These are phyloP conservation scores for Aegilops speltoides DNA, from an alignment of 176 grass and related monocot species.

Conservation along the genomic window DNA sequence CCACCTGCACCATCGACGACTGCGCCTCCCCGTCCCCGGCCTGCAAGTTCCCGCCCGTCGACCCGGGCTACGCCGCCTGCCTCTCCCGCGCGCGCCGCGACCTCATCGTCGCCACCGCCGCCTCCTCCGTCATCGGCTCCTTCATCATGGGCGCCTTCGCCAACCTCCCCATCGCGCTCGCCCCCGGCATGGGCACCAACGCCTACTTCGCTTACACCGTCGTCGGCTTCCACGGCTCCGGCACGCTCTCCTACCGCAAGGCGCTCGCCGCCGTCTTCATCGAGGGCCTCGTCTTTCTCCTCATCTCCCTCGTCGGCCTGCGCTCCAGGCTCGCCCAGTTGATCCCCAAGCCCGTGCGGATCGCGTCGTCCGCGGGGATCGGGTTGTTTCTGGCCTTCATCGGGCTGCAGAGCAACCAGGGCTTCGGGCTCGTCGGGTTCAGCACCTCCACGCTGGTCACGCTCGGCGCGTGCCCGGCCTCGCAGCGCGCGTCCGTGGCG, in stretches of 20 bases:
- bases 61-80: conserved; percentile 67
- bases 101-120: conserved; percentile 84
- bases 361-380: conserved; percentile 70
- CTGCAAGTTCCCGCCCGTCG: conserved; percentile 81
- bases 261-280: conserved; percentile 80
- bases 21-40: conserved; percentile 33
- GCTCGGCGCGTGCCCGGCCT: conserved; percentile 64
- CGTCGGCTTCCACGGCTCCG: conserved; percentile 81
- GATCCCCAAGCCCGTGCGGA: conserved; percentile 62
- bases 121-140: conserved; percentile 62
- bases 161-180: conserved; percentile 75
- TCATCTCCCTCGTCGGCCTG: conserved; percentile 56
- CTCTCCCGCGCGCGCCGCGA: conserved; percentile 53
- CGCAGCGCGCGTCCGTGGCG: conserved; percentile 58
- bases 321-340: conserved; percentile 53
- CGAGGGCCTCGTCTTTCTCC: conserved; percentile 70
- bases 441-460: conserved; percentile 70
- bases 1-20: conserved; percentile 60
- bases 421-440: conserved; percentile 60
- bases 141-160: conserved; percentile 79
- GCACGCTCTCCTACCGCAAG: conserved; percentile 53
- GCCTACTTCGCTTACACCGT: conserved; percentile 86
- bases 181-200: conserved; percentile 79
- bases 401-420: conserved; percentile 60
- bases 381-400: conserved; percentile 71